These are phyloP conservation scores for Pseudonitzschia delicatissima DNA, from an alignment of 108 stramenopile genomes.

Conservation along the genomic window DNA sequence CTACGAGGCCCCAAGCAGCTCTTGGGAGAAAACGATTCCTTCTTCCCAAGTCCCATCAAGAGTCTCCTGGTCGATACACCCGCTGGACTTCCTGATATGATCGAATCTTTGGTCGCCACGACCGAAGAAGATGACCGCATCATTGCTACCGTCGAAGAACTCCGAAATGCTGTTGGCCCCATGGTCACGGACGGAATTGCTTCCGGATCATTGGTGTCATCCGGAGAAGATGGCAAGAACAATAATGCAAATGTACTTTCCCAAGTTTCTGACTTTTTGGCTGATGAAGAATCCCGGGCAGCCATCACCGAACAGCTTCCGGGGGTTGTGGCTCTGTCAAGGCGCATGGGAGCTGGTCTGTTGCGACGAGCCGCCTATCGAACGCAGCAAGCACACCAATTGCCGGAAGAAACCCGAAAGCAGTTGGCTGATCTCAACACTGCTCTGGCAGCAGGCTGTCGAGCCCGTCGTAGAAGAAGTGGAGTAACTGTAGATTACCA, in stretches of 20 bases:
- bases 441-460: conserved; percentile 52
- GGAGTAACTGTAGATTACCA: not conserved
- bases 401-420: conserved; percentile 53
- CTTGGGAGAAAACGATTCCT: conserved; percentile 12
- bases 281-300: conserved; percentile 44
- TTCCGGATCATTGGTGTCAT: not conserved
- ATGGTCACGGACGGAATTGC: conserved; percentile 18
- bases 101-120: conserved; percentile 50
- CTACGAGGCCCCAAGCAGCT: conserved; percentile 50
- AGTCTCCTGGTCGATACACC: conserved; percentile 52
- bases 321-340: conserved; percentile 46
- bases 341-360: conserved; percentile 61
- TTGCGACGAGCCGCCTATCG: conserved; percentile 75
- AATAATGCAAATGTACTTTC: conserved; percentile 36
- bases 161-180: conserved; percentile 42
- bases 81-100: conserved; percentile 50
- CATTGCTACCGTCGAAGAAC: conserved; percentile 48
- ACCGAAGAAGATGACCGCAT: conserved; percentile 62
- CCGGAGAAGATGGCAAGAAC: not conserved
- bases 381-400: conserved; percentile 42
- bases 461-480: conserved; percentile 15
- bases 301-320: conserved; percentile 56
- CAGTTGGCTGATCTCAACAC: conserved; percentile 50
- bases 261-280: conserved; percentile 31
- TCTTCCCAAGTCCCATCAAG: conserved; percentile 56